These are phyloP conservation scores for Cordyceps tenuipes DNA, from an alignment of 2,329 filamentous ascomycete species.

Conservation along the genomic window DNA sequence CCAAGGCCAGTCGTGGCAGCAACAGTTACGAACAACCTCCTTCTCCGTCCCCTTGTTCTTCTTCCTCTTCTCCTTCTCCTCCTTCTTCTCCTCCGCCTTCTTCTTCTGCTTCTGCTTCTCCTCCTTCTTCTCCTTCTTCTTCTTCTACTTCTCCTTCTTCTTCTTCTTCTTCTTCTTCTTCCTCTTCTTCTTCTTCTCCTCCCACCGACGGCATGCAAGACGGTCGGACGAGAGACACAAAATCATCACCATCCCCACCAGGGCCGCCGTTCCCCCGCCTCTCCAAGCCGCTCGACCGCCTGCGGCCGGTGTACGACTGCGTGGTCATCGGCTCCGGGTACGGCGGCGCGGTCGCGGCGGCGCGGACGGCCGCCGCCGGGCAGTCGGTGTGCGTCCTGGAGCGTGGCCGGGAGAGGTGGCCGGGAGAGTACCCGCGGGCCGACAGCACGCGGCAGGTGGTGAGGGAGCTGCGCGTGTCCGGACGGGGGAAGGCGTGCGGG, in stretches of 20 bases:
- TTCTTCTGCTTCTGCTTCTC: no score
- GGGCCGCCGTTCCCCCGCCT: not conserved
- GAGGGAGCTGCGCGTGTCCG: slow-evolving; percentile 41
- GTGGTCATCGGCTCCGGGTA: slow-evolving; percentile 64
- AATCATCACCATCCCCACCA: no score
- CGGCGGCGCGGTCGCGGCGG: slow-evolving; percentile 57
- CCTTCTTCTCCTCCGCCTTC: no score
- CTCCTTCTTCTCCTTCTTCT: not conserved
- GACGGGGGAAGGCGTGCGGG: slow-evolving; percentile 36
- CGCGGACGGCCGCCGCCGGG: slow-evolving; percentile 48
- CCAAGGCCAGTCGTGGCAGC: not conserved
- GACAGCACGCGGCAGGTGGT: slow-evolving; percentile 34
- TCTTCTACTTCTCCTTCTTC: no score
- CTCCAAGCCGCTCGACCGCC: not conserved
- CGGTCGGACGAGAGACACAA: no score
- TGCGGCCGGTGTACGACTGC: slow-evolving; percentile 46
- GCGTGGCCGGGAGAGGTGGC: slow-evolving; percentile 56
- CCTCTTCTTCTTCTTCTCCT: no score
- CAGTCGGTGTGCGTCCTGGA: slow-evolving; percentile 58
- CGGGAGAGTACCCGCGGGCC: slow-evolving; percentile 51
- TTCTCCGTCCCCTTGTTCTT: no score
- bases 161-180: not conserved
- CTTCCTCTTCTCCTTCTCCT: no score
- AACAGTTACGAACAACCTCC: not conserved
- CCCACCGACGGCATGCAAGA: not conserved